Conservation (phyloP, 768 basidiomycete species). For the Leccinum arenicola region DNA sequence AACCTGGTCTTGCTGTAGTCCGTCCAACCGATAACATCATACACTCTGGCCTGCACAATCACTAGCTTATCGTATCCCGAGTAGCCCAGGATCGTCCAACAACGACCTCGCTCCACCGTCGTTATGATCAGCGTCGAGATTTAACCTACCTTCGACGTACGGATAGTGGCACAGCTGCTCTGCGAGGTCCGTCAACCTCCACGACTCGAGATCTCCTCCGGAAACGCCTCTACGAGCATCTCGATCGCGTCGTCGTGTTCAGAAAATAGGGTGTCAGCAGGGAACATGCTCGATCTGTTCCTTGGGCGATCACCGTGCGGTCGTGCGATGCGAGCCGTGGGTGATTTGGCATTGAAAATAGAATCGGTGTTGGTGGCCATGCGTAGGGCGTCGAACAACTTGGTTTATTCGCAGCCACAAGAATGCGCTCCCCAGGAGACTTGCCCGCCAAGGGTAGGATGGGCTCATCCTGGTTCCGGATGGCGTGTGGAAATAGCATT, state of each 20-base stretch:
- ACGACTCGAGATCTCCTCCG: conserved; percentile 37
- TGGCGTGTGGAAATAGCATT: neutral
- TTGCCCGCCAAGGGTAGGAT: neutral
- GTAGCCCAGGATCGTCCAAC: conserved; percentile 46
- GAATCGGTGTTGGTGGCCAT: conserved; percentile 17
- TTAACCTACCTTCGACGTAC: conserved; percentile 20
- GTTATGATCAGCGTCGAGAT: conserved; percentile 15
- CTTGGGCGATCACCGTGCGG: too few relatives aligned
- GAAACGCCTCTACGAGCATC: conserved; percentile 44
- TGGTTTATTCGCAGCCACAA: neutral
- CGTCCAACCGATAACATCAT: conserved; percentile 52
- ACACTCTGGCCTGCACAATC: conserved; percentile 43
- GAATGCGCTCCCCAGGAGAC: neutral
- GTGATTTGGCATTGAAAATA: too few relatives aligned
- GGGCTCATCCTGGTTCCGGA: neutral
- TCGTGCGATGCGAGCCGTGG: too few relatives aligned
- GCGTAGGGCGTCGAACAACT: neutral
- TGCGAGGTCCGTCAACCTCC: conserved; percentile 44
- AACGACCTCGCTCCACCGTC: conserved; percentile 11
- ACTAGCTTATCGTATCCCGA: conserved; percentile 57
- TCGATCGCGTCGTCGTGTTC: conserved; percentile 45
- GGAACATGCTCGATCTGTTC: conserved; percentile 40
- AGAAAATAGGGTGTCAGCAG: conserved; percentile 29
- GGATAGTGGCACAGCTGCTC: conserved; percentile 32
- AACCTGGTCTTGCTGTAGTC: conserved; percentile 50